A percentile compares a stretch with the other conserved stretches of the same genome.
phyloP scores from a whole-genome alignment of 2,329 filamentous ascomycete genomes.

The Escovopsis sp. region DNA sequence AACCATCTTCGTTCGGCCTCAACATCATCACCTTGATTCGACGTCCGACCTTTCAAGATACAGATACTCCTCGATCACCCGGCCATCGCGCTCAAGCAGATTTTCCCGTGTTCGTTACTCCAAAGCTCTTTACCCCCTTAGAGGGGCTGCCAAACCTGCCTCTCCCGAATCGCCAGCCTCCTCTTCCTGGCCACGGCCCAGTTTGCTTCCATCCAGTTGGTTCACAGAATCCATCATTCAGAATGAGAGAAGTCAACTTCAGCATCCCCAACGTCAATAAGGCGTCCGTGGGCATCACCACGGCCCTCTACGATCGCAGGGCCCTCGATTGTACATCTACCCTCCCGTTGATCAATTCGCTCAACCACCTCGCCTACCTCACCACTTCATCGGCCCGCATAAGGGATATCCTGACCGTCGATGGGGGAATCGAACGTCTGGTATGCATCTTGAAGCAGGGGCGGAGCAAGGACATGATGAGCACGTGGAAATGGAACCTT shows the following conservation, averaged over 20 bases:
- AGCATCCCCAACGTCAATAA: conserved; percentile 99
- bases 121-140: too few relatives aligned
- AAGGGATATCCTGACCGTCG: conserved; percentile 91
- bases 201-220: too few relatives aligned
- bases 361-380: conserved; percentile 96
- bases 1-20: background rate
- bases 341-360: conserved; percentile 91
- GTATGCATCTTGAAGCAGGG: conserved; percentile 98
- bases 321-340: conserved; percentile 98
- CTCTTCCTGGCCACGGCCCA: background rate
- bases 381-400: conserved; percentile 96
- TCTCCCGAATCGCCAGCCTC: too few relatives aligned
- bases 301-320: conserved; percentile 90
- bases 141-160: too few relatives aligned
- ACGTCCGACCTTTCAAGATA: too few relatives aligned
- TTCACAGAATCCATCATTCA: conserved; percentile 24
- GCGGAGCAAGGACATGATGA: conserved; percentile 95
- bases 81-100: too few relatives aligned
- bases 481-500: conserved; percentile 99
- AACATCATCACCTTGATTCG: too few relatives aligned
- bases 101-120: too few relatives aligned
- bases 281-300: conserved; percentile 96
- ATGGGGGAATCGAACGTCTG: conserved; percentile 92
- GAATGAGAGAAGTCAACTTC: conserved; percentile 99
- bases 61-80: too few relatives aligned